Evolutionary conservation across 306 rosid species (phyloP).

Genomic region (Acacia melanoxylon): DNA sequence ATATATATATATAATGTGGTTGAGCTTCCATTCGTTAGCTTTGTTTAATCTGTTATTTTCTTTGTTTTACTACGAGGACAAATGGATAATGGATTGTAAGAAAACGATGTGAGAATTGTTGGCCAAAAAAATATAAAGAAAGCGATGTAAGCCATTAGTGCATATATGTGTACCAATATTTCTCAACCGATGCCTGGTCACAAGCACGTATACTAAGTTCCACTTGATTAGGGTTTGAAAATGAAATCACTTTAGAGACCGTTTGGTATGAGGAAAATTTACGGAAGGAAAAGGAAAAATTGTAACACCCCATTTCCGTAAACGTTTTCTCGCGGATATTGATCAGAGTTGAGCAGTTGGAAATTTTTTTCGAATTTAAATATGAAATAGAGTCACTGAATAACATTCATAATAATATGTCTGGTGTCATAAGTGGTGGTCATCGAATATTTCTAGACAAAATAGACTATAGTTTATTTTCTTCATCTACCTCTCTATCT

Average conservation of each 20-base stretch:
- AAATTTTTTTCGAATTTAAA: too few relatives aligned
- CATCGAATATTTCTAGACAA: too few relatives aligned
- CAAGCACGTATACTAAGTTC: not conserved
- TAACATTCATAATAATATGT: too few relatives aligned
- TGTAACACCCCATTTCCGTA: too few relatives aligned
- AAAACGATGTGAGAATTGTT: constrained; percentile 29
- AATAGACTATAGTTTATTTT: too few relatives aligned
- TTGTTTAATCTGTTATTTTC: constrained; percentile 32
- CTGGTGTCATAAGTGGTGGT: too few relatives aligned
- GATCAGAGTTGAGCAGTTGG: too few relatives aligned
- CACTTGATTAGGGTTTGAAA: not conserved
- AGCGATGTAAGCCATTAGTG: constrained; percentile 26
- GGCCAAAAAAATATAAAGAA: not conserved
- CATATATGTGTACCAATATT: not conserved
- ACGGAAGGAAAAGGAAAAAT: too few relatives aligned
- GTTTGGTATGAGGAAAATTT: too few relatives aligned
- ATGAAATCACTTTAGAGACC: not conserved
- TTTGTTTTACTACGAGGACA: constrained; percentile 7
- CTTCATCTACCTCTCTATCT: too few relatives aligned
- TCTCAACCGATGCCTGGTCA: not conserved
- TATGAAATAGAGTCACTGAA: too few relatives aligned
- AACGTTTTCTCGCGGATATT: too few relatives aligned
- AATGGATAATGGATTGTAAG: constrained; percentile 33
- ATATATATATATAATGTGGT: constrained; percentile 10
- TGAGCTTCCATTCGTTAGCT: constrained; percentile 36